Evolutionary conservation across 1,139 yeast genomes (phyloP), one percentile per base, ranked within the genome.

Genomic region (Hansenula lynferdii): DNA sequence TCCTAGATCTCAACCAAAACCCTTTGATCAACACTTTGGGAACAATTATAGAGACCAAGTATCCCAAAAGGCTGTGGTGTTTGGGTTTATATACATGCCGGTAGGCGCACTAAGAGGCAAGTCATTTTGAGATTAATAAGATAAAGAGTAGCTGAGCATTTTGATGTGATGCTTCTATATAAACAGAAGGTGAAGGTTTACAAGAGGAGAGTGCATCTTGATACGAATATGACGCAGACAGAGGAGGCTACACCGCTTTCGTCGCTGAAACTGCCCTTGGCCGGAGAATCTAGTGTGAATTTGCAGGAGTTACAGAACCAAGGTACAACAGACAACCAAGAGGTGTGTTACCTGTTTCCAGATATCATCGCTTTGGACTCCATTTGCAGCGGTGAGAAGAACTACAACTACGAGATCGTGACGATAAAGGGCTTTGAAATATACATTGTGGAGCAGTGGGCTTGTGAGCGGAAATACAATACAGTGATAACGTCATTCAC

Each of bases 371-470:
- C 82, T 0, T 65, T 77, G n/a, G 64, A 64, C 35, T 62, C 54
- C 53, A 38, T 74, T 6, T 45, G 39, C 24, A n/a, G n/a, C 30
- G n/a, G 12, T 16, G 43, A 17, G 39, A 42, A 19, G 31, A 37
- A 6, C 39, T 38, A 11, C 8, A n/a, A 1, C n/a, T 62, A 53
- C 40, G 50, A 71, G 31, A 72, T 69, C 39, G 59, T 78, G 1
- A 63, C 62, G 15, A 67, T 79, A 6, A 51, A 66, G 1, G 97
- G 97, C 1, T 86, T 84, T 56, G 97, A 92, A 57, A 74, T 85
- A 21, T 92, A 92, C 54, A 68, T 92, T 35, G 95, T 90, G 11
- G 97, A 92, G 56, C 97, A 90, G 60, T 92, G 98, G 97, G 82
- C 85, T 4, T 72, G 83, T 31, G 80, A 80, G 41, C 67, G 97